Conservation (phyloP, 257 asterid species). For the Nicotiana noctiflora region DNA sequence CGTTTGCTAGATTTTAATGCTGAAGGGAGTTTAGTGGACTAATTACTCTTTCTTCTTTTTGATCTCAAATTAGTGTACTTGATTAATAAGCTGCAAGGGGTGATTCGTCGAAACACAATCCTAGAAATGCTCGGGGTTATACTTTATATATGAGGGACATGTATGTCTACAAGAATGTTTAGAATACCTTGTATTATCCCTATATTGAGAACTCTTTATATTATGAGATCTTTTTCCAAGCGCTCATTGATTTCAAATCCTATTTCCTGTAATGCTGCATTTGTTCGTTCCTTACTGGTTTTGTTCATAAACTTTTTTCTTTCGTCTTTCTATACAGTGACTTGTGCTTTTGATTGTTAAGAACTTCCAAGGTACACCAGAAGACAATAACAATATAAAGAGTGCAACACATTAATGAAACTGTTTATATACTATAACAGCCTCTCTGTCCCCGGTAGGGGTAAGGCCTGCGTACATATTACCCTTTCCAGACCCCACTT, state of each 20-base stretch:
- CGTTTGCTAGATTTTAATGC: slow-evolving; percentile 12
- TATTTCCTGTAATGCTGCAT: background rate
- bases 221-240: background rate
- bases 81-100: slow-evolving; percentile 19
- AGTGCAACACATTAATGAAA: no score
- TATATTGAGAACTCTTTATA: background rate
- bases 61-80: slow-evolving; percentile 3
- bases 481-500: no score
- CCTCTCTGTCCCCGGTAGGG: no score
- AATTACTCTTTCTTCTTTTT: slow-evolving; percentile 4
- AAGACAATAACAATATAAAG: no score
- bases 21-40: slow-evolving; percentile 1
- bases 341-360: no score
- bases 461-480: no score
- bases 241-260: no score
- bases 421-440: no score
- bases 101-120: slow-evolving; percentile 11
- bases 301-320: background rate
- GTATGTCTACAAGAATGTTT: background rate
- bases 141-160: background rate
- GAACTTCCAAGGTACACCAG: no score
- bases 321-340: no score
- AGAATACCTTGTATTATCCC: background rate
- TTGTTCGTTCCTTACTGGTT: background rate
- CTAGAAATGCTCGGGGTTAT: background rate